phyloP scores from a whole-genome alignment of 768 basidiomycete genomes.

The Harrya chromipes region DNA sequence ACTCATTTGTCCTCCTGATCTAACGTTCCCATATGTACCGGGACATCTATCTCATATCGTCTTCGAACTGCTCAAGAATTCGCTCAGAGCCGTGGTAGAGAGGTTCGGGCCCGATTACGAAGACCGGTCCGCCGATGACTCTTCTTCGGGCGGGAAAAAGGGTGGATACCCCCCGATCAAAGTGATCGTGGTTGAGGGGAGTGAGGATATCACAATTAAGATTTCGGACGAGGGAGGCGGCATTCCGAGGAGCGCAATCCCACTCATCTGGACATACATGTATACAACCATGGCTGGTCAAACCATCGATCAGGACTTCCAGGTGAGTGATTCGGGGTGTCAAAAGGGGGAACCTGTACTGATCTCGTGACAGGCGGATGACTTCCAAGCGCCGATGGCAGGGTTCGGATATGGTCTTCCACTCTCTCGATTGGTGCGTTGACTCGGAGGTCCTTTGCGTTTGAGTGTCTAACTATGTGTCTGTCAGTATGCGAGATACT shows the following conservation, averaged over 20 bases:
- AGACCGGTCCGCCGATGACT: conserved; percentile 29
- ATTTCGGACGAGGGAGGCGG: conserved; percentile 95
- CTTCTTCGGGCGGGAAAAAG: not conserved
- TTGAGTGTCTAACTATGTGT: not conserved
- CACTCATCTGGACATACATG: conserved; percentile 99
- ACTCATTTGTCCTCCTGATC: conserved; percentile 83
- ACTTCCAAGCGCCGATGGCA: conserved; percentile 98
- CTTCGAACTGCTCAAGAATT: conserved; percentile 98
- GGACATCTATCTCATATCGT: conserved; percentile 95
- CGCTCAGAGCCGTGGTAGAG: conserved; percentile 96
- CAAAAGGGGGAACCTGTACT: not conserved
- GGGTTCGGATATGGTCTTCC: conserved; percentile 95
- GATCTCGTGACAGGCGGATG: conserved; percentile 49
- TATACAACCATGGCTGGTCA: conserved; percentile 80
- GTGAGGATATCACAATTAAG: conserved; percentile 98
- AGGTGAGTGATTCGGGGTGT: conserved; percentile 4
- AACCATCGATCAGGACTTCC: conserved; percentile 73
- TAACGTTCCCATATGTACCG: conserved; percentile 58
- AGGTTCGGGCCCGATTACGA: conserved; percentile 81
- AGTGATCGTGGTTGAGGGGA: conserved; percentile 88
- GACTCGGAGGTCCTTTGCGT: not conserved
- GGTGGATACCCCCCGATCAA: conserved; percentile 25
- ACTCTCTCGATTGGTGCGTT: conserved; percentile 79
- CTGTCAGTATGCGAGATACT: conserved; percentile 85
- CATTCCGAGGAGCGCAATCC: conserved; percentile 81